Evolutionary conservation across 768 basidiomycete genomes (phyloP).

Genomic region (Daedaleopsis sinensis): DNA sequence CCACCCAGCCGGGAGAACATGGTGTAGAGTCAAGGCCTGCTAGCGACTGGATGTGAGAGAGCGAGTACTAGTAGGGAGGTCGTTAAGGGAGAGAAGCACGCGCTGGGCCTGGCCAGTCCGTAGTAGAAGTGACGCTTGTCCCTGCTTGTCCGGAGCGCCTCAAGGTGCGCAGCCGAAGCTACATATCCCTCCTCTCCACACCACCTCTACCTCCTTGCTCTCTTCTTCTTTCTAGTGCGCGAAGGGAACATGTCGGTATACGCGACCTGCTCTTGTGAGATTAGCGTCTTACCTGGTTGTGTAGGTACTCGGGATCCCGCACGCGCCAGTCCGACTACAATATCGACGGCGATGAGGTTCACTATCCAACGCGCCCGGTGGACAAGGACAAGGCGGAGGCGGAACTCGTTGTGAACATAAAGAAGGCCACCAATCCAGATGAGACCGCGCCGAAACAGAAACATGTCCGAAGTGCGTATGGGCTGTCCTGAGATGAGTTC

Average conservation of each 20-base stretch:
- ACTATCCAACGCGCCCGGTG: constrained; percentile 95
- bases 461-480: constrained; percentile 91
- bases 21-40: not conserved
- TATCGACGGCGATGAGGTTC: constrained; percentile 78
- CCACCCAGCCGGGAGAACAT: constrained; percentile 9
- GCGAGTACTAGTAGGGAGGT: not conserved
- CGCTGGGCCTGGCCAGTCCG: not conserved
- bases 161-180: constrained; percentile 8
- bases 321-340: constrained; percentile 49
- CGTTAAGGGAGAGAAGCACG: too few species aligned
- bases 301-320: constrained; percentile 27
- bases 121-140: not conserved
- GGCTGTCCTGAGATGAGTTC: not conserved
- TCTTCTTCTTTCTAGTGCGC: not conserved
- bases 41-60: too few species aligned
- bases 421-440: constrained; percentile 96
- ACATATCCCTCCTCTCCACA: not conserved
- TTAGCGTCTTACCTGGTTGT: not conserved
- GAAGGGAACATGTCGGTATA: constrained; percentile 6
- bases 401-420: constrained; percentile 93
- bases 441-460: constrained; percentile 99
- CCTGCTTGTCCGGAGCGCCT: not conserved
- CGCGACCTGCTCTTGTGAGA: not conserved
- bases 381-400: constrained; percentile 98
- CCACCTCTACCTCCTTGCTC: constrained; percentile 7